Conservation (phyloP, 345 rosid species). For the Anacardium occidentale region DNA sequence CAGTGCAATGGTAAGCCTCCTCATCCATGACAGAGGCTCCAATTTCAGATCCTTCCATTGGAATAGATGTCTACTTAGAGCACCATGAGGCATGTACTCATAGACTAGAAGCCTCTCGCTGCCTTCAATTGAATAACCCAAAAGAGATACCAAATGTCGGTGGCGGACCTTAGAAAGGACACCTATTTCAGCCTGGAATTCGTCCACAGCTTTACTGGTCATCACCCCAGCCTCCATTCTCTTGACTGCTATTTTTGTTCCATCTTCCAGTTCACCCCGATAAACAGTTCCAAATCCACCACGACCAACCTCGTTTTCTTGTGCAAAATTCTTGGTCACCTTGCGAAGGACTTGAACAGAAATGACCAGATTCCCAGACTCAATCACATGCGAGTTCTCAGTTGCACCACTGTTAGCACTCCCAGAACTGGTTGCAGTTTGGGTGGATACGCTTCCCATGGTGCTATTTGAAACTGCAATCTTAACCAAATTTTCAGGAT, state of each 20-base stretch:
- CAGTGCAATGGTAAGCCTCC: slow-evolving; percentile 44
- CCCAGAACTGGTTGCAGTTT: slow-evolving; percentile 31
- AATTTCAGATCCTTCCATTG: slow-evolving; percentile 36
- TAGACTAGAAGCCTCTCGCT: slow-evolving; percentile 52
- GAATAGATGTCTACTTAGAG: slow-evolving; percentile 51
- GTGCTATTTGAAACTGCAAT: slow-evolving; percentile 28
- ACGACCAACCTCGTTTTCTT: slow-evolving; percentile 43
- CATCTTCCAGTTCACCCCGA: slow-evolving; percentile 53
- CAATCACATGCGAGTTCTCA: slow-evolving; percentile 31
- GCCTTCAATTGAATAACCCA: slow-evolving; percentile 44
- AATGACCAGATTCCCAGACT: slow-evolving; percentile 37
- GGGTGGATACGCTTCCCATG: slow-evolving; percentile 28
- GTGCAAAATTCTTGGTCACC: slow-evolving; percentile 42
- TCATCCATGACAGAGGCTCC: slow-evolving; percentile 49
- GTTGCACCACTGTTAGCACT: slow-evolving; percentile 39
- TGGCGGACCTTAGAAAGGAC: slow-evolving; percentile 54
- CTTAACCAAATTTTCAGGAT: slow-evolving; percentile 31
- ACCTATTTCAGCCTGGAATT: slow-evolving; percentile 46
- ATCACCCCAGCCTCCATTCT: slow-evolving; percentile 48
- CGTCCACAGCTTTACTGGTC: slow-evolving; percentile 38
- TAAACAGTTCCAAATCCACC: slow-evolving; percentile 59
- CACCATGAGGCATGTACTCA: slow-evolving; percentile 54
- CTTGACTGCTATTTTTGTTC: slow-evolving; percentile 54
- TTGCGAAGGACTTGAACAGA: slow-evolving; percentile 50
- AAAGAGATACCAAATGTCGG: slow-evolving; percentile 48